A percentile compares a stretch with the other conserved stretches of the same genome.
Conservation (phyloP, 805 yeast species). For the Wickerhamiella spandovensis region DNA sequence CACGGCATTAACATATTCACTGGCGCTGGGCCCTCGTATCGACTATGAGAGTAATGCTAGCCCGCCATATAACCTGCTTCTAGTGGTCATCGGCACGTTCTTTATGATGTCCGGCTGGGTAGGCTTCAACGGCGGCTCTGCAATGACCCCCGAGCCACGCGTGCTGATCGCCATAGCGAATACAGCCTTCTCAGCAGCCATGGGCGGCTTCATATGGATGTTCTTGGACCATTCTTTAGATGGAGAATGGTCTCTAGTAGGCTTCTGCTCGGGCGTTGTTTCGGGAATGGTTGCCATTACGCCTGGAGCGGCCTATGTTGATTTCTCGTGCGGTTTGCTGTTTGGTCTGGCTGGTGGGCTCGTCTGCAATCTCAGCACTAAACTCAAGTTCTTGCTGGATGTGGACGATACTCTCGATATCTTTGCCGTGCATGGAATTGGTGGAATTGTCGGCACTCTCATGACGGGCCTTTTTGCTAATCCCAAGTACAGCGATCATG, state of each 20-base stretch:
- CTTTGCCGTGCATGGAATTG: slow-evolving; percentile 49
- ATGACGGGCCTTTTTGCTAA: slow-evolving; percentile 90
- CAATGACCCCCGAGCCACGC: slow-evolving; percentile 23
- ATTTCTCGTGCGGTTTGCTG: slow-evolving; percentile 65
- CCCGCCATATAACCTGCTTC: slow-evolving; percentile 53
- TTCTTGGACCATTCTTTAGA: slow-evolving; percentile 39
- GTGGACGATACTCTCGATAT: slow-evolving; percentile 95
- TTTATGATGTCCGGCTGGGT: slow-evolving; percentile 69
- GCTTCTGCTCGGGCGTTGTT: slow-evolving; percentile 86
- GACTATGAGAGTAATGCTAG: slow-evolving; percentile 35
- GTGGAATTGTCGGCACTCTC: slow-evolving; percentile 34
- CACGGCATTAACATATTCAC: slow-evolving; percentile 57
- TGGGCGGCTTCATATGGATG: slow-evolving; percentile 35
- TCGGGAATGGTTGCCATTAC: slow-evolving; percentile 92
- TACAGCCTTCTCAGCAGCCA: slow-evolving; percentile 39
- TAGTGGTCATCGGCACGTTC: slow-evolving; percentile 54
- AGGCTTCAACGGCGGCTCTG: slow-evolving; percentile 66
- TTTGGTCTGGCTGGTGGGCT: slow-evolving; percentile 63
- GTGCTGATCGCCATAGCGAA: slow-evolving; percentile 39
- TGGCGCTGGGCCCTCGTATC: slow-evolving; percentile 50
- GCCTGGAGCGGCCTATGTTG: slow-evolving; percentile 93
- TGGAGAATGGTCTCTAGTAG: slow-evolving; percentile 84
- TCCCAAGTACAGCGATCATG: slow-evolving; percentile 54
- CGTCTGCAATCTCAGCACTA: slow-evolving; percentile 76
- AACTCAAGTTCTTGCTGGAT: slow-evolving; percentile 52